A percentile compares a stretch with the other conserved stretches of the same genome.
phyloP scores from a whole-genome alignment of 192 early-diverging fungal genomes.

The Entrophospora sp. region DNA sequence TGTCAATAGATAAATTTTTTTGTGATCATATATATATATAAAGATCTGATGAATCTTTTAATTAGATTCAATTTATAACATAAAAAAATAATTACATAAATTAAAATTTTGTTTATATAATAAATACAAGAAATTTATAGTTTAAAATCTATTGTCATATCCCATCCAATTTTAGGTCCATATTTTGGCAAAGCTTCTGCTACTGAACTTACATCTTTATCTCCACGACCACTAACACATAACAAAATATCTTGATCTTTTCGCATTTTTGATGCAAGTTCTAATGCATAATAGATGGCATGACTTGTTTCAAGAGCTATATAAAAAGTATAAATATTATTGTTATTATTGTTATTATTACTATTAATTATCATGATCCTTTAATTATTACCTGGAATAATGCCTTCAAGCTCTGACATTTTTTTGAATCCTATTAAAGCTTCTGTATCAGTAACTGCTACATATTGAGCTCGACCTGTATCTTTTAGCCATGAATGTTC shows the following conservation, averaged over 20 bases:
- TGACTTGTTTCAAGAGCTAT: slow-evolving; percentile 91
- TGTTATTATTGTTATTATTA: neutral
- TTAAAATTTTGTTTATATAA: too few species aligned
- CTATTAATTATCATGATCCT: neutral
- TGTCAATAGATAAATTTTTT: too few species aligned
- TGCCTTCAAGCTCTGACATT: slow-evolving; percentile 70
- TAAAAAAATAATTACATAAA: too few species aligned
- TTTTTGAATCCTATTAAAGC: slow-evolving; percentile 77
- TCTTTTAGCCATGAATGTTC: slow-evolving; percentile 92
- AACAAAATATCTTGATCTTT: slow-evolving; percentile 80
- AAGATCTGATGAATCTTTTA: too few species aligned
- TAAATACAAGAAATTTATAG: too few species aligned
- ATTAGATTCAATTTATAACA: too few species aligned
- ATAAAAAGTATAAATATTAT: neutral
- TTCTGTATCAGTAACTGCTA: slow-evolving; percentile 70
- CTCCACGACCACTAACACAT: slow-evolving; percentile 87
- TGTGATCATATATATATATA: too few species aligned
- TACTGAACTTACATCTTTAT: slow-evolving; percentile 95
- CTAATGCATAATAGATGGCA: slow-evolving; percentile 74
- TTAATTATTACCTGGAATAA: slow-evolving; percentile 57
- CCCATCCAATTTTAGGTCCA: slow-evolving; percentile 91
- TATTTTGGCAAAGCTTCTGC: slow-evolving; percentile 82
- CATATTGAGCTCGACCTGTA: slow-evolving; percentile 75
- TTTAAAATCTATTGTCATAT: slow-evolving; percentile 53
- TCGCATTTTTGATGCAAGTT: slow-evolving; percentile 64